Percentiles rank a stretch among this genome's conserved stretches.
Evolutionary conservation across 2,329 filamentous ascomycete species (phyloP).

Genomic region (Aspergillus latus): DNA sequence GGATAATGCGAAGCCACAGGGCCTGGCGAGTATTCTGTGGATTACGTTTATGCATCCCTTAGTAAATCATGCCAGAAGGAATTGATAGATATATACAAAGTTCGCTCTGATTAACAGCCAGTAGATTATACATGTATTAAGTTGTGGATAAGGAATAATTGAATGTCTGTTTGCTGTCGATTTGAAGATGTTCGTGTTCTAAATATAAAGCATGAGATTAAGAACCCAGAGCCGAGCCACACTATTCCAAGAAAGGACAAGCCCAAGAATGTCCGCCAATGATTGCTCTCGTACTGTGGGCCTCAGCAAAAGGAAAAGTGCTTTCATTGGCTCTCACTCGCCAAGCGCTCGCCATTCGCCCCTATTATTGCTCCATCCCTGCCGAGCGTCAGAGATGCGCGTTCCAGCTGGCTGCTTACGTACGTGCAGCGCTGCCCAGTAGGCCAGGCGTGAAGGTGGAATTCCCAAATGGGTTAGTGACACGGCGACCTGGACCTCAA

Average conservation of each 20-base stretch:
- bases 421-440: not conserved
- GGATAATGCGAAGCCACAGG: too few relatives aligned
- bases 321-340: not conserved
- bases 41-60: too few relatives aligned
- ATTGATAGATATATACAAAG: too few relatives aligned
- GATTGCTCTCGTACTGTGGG: not conserved
- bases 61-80: too few relatives aligned
- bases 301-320: not conserved
- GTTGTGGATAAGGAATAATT: too few relatives aligned
- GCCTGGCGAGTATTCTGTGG: too few relatives aligned
- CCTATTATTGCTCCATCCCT: not conserved
- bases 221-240: not conserved
- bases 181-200: not conserved
- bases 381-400: not conserved
- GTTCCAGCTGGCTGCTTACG: constrained; percentile 5
- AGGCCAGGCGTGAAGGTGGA: not conserved
- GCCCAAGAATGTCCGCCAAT: not conserved
- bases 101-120: too few relatives aligned
- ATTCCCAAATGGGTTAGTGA: constrained; percentile 6
- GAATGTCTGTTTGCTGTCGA: too few relatives aligned
- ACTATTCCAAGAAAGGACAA: not conserved
- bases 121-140: too few relatives aligned
- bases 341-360: not conserved
- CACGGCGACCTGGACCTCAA: not conserved
- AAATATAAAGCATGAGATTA: not conserved